These are phyloP conservation scores for Globisporangium rhizosaccharum DNA, from an alignment of 352 stramenopile genomes.

Conservation along the genomic window DNA sequence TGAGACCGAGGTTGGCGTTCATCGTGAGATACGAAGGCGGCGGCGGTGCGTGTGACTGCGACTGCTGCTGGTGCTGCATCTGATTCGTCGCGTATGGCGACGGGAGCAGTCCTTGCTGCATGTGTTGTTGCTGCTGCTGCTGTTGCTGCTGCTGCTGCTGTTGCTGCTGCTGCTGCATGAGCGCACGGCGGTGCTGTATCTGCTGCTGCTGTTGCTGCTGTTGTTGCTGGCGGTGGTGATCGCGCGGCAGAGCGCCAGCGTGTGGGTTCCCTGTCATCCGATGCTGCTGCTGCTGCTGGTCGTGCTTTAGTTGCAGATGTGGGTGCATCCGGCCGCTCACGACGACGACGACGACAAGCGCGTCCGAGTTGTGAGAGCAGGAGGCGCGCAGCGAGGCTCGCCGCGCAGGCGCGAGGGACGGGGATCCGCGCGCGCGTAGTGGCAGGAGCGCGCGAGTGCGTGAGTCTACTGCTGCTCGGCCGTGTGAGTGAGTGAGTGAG, in stretches of 20 bases:
- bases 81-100: neutral
- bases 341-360: no score
- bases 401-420: no score
- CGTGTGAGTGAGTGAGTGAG: no score
- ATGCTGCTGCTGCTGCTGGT: constrained; percentile 5
- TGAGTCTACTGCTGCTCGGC: no score
- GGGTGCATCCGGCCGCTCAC: no score
- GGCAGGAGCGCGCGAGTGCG: no score
- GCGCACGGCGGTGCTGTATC: neutral
- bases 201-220: constrained; percentile 2
- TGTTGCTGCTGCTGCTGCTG: constrained; percentile 4
- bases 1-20: constrained; percentile 11
- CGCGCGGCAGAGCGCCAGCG: constrained; percentile 2
- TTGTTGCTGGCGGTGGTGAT: constrained; percentile 8
- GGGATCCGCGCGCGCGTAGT: no score
- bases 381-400: no score
- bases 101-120: neutral
- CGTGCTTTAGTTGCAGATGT: neutral
- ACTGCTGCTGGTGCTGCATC: constrained; percentile 9
- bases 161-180: constrained; percentile 8
- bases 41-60: constrained; percentile 2
- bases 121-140: neutral
- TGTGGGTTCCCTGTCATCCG: constrained; percentile 10
- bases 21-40: constrained; percentile 20
- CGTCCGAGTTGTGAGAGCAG: no score